phyloP scores from a whole-genome alignment of 2,329 filamentous ascomycete genomes.

The Nigrospora oryzae region DNA sequence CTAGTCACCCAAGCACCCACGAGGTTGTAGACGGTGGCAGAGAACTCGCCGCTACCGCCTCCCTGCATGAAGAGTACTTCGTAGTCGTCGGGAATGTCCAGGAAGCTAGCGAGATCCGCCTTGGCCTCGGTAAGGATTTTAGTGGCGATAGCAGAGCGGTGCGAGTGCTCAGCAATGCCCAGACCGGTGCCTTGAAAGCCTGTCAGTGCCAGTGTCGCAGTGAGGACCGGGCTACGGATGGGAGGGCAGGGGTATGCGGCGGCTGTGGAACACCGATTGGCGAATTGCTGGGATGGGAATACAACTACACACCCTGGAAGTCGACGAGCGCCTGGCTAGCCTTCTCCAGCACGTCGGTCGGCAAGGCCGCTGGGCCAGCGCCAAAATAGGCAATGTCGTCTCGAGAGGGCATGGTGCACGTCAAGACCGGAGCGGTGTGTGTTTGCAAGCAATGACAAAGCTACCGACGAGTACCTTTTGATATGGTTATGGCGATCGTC shows the following conservation, averaged over 20 bases:
- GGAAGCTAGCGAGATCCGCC: constrained; percentile 60
- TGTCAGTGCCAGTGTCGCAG: constrained; percentile 48
- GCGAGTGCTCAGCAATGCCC: constrained; percentile 82
- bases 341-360: constrained; percentile 69
- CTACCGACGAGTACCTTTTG: not conserved
- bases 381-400: constrained; percentile 79
- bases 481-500: no score
- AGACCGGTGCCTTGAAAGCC: constrained; percentile 77
- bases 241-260: no score
- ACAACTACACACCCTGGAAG: constrained; percentile 43
- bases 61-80: constrained; percentile 84
- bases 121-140: constrained; percentile 75
- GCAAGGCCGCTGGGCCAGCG: constrained; percentile 80
- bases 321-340: constrained; percentile 74
- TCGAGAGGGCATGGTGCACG: constrained; percentile 50
- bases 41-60: constrained; percentile 81
- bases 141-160: constrained; percentile 71
- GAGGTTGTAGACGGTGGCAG: constrained; percentile 75
- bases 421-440: constrained; percentile 18
- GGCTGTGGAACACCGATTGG: no score
- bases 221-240: no score
- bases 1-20: constrained; percentile 74
- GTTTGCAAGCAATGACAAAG: not conserved
- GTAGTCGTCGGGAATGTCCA: constrained; percentile 80
- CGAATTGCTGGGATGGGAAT: no score